Evolutionary conservation across 768 basidiomycete genomes (phyloP), one percentile per base, ranked within the genome.

Genomic region (Royoungia palumana): DNA sequence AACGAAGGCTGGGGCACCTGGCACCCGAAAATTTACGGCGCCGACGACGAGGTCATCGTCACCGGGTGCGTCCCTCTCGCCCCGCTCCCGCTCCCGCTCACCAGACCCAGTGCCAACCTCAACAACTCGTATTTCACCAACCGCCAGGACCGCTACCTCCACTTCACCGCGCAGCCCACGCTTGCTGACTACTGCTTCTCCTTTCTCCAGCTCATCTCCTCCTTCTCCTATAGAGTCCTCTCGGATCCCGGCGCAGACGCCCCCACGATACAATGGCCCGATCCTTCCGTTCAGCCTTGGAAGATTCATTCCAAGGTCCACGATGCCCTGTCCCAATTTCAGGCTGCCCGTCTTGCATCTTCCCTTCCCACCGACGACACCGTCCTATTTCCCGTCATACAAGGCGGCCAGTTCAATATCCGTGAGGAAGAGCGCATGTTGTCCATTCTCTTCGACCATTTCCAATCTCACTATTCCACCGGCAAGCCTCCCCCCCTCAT

Each of bases 1-100:
- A 95, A 99, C 59, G 96, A 99, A 70, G 96, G 94, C 2, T 98
- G 94, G 89, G 95, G 94, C 0, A 92, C 94, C 2, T 97, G 94
- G 94, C 96, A 98, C 65, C 87, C 91, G 4, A 99, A 99, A 69
- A 79, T 94, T 47, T 99, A 99, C 61, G 93, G 92, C 17, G 85
- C 80, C 0, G 96, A 99, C 64, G 85, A 97, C 62, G 83, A 94
- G 45, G 78, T 99, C 36, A 82, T 99, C 66, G 82, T 99, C 51
- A 91, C 83, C 58, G 96, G 96, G 95, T 95, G 55, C 69, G 82
- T 67, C 49, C 42, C 7, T 0, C 16, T 25, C 1, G 1, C 43
- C 13, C 30, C 10, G 12, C 6, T 25, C n/a, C 20, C 46, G 34
- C 14, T 40, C 28, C 3, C 22, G 9, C 54, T 58, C 9, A 61